Evolutionary conservation across 306 rosid genomes (phyloP).

Genomic region (Sechiopsis laciniata): DNA sequence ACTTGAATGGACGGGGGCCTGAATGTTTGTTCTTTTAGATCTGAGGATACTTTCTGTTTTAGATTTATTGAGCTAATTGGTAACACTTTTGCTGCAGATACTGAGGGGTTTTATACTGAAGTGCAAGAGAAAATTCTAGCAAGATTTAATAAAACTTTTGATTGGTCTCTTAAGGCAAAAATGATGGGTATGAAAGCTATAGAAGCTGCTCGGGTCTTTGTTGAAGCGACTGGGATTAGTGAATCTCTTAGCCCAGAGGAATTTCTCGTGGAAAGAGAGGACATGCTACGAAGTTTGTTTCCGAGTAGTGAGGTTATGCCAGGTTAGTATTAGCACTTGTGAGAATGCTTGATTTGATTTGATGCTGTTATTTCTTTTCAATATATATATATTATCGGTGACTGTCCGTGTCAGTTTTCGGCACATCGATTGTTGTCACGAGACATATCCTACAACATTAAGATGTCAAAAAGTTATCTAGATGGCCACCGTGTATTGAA

Average conservation of each 20-base stretch:
- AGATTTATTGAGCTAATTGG: neutral
- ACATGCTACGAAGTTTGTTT: slow-evolving; percentile 55
- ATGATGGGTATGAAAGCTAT: slow-evolving; percentile 95
- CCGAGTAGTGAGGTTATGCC: slow-evolving; percentile 81
- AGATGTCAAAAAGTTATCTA: no score
- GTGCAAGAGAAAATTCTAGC: slow-evolving; percentile 75
- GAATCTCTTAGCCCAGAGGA: slow-evolving; percentile 63
- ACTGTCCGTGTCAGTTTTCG: no score
- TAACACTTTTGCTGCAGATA: slow-evolving; percentile 44
- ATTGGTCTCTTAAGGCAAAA: slow-evolving; percentile 80
- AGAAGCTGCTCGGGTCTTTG: slow-evolving; percentile 81
- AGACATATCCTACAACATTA: no score
- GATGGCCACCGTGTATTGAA: no score
- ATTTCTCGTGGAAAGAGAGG: slow-evolving; percentile 76
- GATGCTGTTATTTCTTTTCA: no score
- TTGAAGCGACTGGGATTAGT: slow-evolving; percentile 63
- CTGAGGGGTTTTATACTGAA: slow-evolving; percentile 77
- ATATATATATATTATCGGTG: no score
- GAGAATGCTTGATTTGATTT: neutral
- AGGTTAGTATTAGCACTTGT: slow-evolving; percentile 39
- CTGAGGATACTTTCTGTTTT: neutral
- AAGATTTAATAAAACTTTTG: slow-evolving; percentile 74
- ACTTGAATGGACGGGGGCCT: neutral
- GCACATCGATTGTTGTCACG: no score
- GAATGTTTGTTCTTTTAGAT: neutral